Evolutionary conservation across 108 stramenopile species (phyloP).

Genomic region (Cyclotella sp.): DNA sequence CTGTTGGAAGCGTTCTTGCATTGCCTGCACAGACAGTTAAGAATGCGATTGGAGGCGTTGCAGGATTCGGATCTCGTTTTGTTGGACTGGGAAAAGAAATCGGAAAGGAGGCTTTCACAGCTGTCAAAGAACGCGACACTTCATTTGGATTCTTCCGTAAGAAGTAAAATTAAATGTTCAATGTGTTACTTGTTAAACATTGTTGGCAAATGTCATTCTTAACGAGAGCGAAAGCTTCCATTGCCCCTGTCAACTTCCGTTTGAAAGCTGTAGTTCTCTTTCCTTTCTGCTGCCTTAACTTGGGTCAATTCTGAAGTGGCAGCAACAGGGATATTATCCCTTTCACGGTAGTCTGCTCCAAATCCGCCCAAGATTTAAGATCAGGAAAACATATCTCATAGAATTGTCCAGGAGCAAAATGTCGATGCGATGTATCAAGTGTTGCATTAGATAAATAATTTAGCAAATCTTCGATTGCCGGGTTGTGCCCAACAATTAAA

Average conservation of each 20-base stretch:
- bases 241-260: too few species aligned
- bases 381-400: slow-evolving; percentile 19
- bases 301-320: neutral
- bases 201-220: neutral
- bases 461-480: slow-evolving; percentile 30
- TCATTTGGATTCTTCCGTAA: slow-evolving; percentile 35
- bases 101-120: slow-evolving; percentile 70
- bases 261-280: too few species aligned
- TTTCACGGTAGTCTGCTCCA: neutral
- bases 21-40: slow-evolving; percentile 79
- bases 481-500: slow-evolving; percentile 34
- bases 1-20: slow-evolving; percentile 76
- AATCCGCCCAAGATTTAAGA: slow-evolving; percentile 7
- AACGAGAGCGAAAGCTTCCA: neutral
- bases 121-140: slow-evolving; percentile 49
- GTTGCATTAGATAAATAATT: slow-evolving; percentile 3
- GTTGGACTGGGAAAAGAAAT: slow-evolving; percentile 84
- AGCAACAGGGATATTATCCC: neutral
- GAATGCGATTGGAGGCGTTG: slow-evolving; percentile 77
- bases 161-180: neutral
- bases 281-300: neutral
- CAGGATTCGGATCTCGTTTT: slow-evolving; percentile 68
- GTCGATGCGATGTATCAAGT: neutral
- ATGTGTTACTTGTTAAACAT: slow-evolving; percentile 2
- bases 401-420: slow-evolving; percentile 20